Base-by-base conservation (phyloP, 768 basidiomycete species). In the Strobilomyces dryophilus region DNA sequence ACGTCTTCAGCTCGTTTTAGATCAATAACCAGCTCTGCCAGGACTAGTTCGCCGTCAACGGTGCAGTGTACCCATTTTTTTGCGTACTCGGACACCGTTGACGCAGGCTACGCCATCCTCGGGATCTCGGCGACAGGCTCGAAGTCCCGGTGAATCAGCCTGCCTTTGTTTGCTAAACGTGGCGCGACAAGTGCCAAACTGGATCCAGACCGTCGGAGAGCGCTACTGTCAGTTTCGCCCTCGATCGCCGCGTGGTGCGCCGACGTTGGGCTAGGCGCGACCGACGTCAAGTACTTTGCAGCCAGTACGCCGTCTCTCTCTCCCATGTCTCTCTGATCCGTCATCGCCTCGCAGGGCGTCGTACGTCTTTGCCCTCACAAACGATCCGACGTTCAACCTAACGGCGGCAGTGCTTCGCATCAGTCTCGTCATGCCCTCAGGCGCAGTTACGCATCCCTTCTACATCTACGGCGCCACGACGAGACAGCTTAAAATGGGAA, bases 41-140 rank as follows among this genome's bases (percentile, higher is more conserved):
- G 61, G 84, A 87, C 62, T 86, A 78, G 58, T 83, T 79, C 55
- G 84, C 85, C 1, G 70, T 77, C 8, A 72, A 79, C n/a, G 84
- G 85, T 85, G 49, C 1, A 24, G 24, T 24, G 24, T 24, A 24
- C 24, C 24, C 10, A 21, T 7, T 10, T 47, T 34, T 11, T 26
- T 4, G 17, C 26, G 10, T 17, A 8, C 35, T 6, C 14, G 12
- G 2, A 3, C 27, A 2, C 14, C 11, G 15, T 18, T 4, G 18
- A 14, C 39, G 18, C 7, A 9, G 40, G 37, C 18, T 20, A 20
- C 10, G 20, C 39, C 18, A 18, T 40, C 39, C 39, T 40, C 20
- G 39, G 39, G 9, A 6, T 79, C 39, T 83, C 47, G 82, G 84
- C 8, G 80, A 84, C 49, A 71, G 77, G 11, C 59, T 84, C 1